A percentile compares a stretch with the other conserved stretches of the same genome.
phyloP scores from a whole-genome alignment of 2,329 filamentous ascomycete genomes.

The Paraphaeosphaeria sporulosa region DNA sequence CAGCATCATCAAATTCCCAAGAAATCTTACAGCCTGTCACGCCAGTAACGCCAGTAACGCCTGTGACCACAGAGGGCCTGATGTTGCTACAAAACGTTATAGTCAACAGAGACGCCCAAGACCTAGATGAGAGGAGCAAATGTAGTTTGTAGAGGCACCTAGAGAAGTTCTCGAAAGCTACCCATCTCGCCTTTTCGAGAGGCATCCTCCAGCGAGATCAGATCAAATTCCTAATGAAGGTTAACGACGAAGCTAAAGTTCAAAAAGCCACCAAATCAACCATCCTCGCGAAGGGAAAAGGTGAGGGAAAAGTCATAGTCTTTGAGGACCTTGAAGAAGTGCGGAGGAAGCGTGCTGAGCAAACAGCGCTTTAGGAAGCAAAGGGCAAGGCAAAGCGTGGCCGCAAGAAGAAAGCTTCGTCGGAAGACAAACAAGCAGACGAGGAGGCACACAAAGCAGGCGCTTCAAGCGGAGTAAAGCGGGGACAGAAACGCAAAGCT shows the following conservation, averaged over 20 bases:
- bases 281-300: no score
- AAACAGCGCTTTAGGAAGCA: not conserved
- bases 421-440: not conserved
- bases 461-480: no score
- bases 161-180: slow-evolving; percentile 24
- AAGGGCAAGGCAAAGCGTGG: not conserved
- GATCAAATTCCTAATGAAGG: slow-evolving; percentile 31
- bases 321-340: not conserved
- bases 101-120: slow-evolving; percentile 17
- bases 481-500: no score
- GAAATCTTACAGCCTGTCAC: slow-evolving; percentile 21
- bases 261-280: not conserved
- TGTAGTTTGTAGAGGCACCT: slow-evolving; percentile 17
- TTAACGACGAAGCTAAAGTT: slow-evolving; percentile 35
- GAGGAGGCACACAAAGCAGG: no score
- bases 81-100: slow-evolving; percentile 19
- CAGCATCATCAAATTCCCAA: no score
- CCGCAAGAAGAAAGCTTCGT: no score
- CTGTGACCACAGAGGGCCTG: slow-evolving; percentile 14
- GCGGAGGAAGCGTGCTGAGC: not conserved
- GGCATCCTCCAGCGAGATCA: slow-evolving; percentile 30
- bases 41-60: slow-evolving; percentile 14
- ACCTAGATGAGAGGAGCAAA: slow-evolving; percentile 21
- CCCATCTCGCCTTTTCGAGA: slow-evolving; percentile 27
- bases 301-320: slow-evolving; percentile 6